Conservation (phyloP, 1,284 basidiomycete species). For the Tilletia caries region DNA sequence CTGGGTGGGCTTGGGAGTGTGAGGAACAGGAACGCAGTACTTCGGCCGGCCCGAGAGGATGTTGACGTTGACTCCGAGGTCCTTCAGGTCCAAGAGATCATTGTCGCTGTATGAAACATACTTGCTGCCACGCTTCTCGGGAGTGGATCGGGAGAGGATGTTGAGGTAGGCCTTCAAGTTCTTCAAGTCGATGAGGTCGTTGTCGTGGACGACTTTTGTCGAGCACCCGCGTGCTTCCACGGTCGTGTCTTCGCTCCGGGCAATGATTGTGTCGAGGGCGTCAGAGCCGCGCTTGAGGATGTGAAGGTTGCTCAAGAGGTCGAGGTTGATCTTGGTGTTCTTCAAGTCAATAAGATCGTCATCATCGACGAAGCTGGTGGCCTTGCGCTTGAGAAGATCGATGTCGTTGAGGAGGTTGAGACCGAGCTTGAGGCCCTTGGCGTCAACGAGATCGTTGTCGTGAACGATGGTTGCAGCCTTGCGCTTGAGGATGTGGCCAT, state of each 20-base stretch:
- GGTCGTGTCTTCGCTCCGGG: neutral
- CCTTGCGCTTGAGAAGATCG: conserved; percentile 1
- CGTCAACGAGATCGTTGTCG: neutral
- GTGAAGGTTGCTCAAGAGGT: neutral
- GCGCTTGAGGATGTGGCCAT: neutral
- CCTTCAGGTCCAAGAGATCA: neutral
- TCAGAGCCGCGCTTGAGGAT: neutral
- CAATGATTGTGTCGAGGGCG: neutral
- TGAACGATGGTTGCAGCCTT: neutral
- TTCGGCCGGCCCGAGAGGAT: neutral
- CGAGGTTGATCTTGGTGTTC: neutral
- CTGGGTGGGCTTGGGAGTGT: conserved; percentile 2
- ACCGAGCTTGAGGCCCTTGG: neutral
- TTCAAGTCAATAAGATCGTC: conserved; percentile 1
- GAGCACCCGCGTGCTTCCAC: neutral
- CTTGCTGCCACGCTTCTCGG: neutral
- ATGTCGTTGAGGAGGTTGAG: neutral
- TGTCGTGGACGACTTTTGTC: neutral
- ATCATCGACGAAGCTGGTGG: neutral
- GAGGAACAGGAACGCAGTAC: conserved; percentile 1
- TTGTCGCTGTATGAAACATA: neutral
- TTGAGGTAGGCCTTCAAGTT: neutral
- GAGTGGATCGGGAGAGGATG: neutral
- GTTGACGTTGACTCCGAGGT: conserved; percentile 11
- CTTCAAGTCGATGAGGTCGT: neutral